phyloP scores from a whole-genome alignment of 257 asterid genomes.

The Linderniella brevidens region DNA sequence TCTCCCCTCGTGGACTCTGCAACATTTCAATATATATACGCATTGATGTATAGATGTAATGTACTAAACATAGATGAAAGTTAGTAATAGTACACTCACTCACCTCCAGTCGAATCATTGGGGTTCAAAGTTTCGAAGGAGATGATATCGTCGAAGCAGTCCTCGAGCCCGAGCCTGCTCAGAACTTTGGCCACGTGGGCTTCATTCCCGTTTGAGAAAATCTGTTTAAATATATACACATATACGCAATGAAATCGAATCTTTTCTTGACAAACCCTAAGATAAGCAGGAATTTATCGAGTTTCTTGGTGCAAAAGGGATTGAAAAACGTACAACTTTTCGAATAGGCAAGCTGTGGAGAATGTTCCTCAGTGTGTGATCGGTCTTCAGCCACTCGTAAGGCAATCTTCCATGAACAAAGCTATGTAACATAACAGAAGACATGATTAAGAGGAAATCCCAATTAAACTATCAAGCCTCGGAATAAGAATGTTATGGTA shows the following conservation, averaged over 20 bases:
- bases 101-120: conserved; percentile 9
- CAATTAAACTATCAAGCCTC: too few species aligned
- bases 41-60: too few species aligned
- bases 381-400: conserved; percentile 60
- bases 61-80: too few species aligned
- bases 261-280: too few species aligned
- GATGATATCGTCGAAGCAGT: conserved; percentile 59
- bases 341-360: conserved; percentile 57
- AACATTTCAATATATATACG: conserved; percentile 5
- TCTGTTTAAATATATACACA: conserved; percentile 23
- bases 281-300: too few species aligned
- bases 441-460: too few species aligned
- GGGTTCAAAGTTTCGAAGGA: conserved; percentile 79
- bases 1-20: conserved; percentile 16
- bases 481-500: too few species aligned
- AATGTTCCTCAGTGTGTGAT: conserved; percentile 41
- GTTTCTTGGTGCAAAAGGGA: too few species aligned
- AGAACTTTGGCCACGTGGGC: conserved; percentile 73
- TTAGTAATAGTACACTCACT: conserved; percentile 22
- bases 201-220: conserved; percentile 83
- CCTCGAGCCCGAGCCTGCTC: conserved; percentile 69
- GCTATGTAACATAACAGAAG: too few species aligned
- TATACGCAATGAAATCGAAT: neutral
- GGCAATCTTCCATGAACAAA: conserved; percentile 84
- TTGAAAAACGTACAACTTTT: conserved; percentile 52